Evolutionary conservation across 306 rosid species (phyloP).

Genomic region (Adenanthera pavonina): DNA sequence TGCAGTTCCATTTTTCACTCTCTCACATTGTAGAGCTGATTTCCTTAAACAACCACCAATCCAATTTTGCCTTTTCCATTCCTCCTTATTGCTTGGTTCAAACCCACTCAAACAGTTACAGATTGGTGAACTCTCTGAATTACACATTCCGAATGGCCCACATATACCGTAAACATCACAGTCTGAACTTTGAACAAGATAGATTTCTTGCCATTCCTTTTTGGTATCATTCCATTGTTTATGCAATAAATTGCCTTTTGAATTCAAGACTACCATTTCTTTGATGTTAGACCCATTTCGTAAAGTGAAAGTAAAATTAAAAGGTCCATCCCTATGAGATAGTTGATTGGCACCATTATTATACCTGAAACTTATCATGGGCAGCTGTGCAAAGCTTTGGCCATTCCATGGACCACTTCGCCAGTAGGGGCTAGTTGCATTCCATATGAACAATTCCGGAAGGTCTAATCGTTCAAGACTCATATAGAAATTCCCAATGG

Average conservation of each 20-base stretch:
- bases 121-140: background rate
- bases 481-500: background rate
- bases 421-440: background rate
- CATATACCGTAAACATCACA: background rate
- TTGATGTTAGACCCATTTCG: background rate
- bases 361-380: background rate
- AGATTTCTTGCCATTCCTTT: background rate
- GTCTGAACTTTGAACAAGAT: background rate
- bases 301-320: too few species aligned
- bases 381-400: background rate
- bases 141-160: background rate
- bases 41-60: background rate
- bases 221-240: background rate
- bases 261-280: background rate
- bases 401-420: background rate
- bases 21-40: background rate
- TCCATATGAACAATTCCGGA: constrained; percentile 33
- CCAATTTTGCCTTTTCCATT: background rate
- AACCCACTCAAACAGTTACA: background rate
- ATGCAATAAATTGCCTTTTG: background rate
- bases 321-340: too few species aligned
- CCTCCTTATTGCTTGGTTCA: background rate
- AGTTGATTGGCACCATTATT: background rate
- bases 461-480: constrained; percentile 6
- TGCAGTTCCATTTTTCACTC: background rate